These are phyloP conservation scores for Blastobotrys robertii DNA, from an alignment of 805 yeast genomes.

Conservation along the genomic window DNA sequence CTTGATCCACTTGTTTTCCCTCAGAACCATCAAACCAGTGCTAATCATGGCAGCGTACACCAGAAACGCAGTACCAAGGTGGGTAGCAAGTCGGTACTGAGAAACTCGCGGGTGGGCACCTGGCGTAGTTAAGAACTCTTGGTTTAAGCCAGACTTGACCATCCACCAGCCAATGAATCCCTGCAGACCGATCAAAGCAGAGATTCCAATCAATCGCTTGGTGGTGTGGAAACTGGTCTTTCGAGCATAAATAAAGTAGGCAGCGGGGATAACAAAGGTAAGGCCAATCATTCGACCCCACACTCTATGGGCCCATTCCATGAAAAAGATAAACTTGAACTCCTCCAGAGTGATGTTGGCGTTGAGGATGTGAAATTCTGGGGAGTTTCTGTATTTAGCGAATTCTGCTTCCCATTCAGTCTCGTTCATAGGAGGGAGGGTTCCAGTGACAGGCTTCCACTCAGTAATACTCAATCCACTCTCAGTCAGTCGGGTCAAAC, in stretches of 20 bases:
- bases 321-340: constrained; percentile 84
- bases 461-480: constrained; percentile 94
- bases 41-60: constrained; percentile 83
- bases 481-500: constrained; percentile 89
- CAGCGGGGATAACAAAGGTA: constrained; percentile 73
- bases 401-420: constrained; percentile 84
- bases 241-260: constrained; percentile 62
- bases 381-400: constrained; percentile 68
- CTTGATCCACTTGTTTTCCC: constrained; percentile 60
- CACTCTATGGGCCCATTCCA: constrained; percentile 97
- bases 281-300: constrained; percentile 88
- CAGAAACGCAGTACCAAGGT: constrained; percentile 83
- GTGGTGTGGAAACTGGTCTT: constrained; percentile 61
- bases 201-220: constrained; percentile 56
- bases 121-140: constrained; percentile 63
- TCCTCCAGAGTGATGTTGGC: constrained; percentile 85
- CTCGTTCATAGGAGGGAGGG: constrained; percentile 77
- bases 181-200: constrained; percentile 78
- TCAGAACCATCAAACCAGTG: constrained; percentile 77
- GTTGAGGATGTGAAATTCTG: constrained; percentile 84
- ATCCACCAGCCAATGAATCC: constrained; percentile 99
- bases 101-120: constrained; percentile 95
- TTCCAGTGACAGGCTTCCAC: constrained; percentile 97
- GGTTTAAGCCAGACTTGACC: constrained; percentile 92
- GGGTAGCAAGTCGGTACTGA: constrained; percentile 88